Evolutionary conservation across 179 eudicot species (phyloP).

Genomic region (Beta lomatogona): DNA sequence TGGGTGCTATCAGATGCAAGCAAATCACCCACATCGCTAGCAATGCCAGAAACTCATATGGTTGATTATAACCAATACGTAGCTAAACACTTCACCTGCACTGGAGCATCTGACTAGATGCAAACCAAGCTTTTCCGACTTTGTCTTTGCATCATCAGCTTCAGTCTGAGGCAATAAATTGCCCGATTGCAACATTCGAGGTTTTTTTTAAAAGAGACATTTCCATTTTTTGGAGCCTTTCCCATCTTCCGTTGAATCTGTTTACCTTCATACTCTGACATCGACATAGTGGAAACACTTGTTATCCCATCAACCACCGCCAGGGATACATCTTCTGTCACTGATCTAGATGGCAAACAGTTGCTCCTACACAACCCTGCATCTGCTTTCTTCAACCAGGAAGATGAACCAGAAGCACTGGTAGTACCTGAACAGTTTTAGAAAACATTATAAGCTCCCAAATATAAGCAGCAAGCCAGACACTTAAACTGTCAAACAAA

Average conservation of each 20-base stretch:
- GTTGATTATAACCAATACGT: not conserved
- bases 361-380: constrained; percentile 35
- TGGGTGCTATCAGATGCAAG: not conserved
- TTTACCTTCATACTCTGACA: constrained; percentile 53
- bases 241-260: constrained; percentile 48
- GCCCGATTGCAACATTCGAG: constrained; percentile 51
- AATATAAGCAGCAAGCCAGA: constrained; percentile 3
- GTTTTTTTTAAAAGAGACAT: constrained; percentile 50
- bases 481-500: not conserved
- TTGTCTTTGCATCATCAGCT: constrained; percentile 42
- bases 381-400: constrained; percentile 46
- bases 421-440: constrained; percentile 23
- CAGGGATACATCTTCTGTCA: constrained; percentile 32
- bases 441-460: constrained; percentile 10
- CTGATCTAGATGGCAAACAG: constrained; percentile 36
- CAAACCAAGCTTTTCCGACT: constrained; percentile 34
- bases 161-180: constrained; percentile 36
- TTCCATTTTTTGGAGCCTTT: constrained; percentile 49
- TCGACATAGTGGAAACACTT: constrained; percentile 31
- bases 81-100: constrained; percentile 43
- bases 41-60: not conserved
- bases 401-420: constrained; percentile 39
- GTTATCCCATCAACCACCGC: constrained; percentile 34
- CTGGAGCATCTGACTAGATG: constrained; percentile 37
- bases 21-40: not conserved